Conservation (phyloP, 2,329 filamentous ascomycete species). For the Teratosphaeria pseudoeucalypti region DNA sequence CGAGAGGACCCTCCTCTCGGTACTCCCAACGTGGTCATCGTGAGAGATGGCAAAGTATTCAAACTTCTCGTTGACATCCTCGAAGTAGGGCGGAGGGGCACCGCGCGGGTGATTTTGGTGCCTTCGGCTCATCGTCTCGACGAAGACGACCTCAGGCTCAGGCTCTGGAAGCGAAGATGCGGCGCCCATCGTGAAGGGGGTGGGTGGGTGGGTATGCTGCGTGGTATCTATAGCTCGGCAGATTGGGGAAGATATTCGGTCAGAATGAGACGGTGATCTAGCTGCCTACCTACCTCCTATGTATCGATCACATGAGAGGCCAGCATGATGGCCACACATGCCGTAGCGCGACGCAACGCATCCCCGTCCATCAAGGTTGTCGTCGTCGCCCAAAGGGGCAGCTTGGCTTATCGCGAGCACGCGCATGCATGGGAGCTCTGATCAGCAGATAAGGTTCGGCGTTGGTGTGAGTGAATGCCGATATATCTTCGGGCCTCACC, state of each 20-base stretch:
- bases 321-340: not conserved
- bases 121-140: not conserved
- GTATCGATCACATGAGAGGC: not conserved
- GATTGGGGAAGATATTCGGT: not conserved
- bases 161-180: slow-evolving; percentile 13
- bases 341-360: not conserved
- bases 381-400: not conserved
- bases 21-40: slow-evolving; percentile 1
- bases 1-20: slow-evolving; percentile 1
- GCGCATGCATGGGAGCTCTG: not conserved
- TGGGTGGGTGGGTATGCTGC: not conserved
- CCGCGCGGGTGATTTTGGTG: not conserved
- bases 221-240: not conserved
- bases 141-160: not conserved
- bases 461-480: not conserved
- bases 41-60: slow-evolving; percentile 23
- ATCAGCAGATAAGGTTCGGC: not conserved
- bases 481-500: not conserved
- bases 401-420: not conserved
- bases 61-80: slow-evolving; percentile 25
- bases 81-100: slow-evolving; percentile 6
- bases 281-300: not conserved
- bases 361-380: not conserved
- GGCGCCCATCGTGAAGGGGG: slow-evolving; percentile 13
- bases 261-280: not conserved